Base-by-base conservation (phyloP, 2,329 filamentous ascomycete genomes). In the Cercospora sp. region DNA sequence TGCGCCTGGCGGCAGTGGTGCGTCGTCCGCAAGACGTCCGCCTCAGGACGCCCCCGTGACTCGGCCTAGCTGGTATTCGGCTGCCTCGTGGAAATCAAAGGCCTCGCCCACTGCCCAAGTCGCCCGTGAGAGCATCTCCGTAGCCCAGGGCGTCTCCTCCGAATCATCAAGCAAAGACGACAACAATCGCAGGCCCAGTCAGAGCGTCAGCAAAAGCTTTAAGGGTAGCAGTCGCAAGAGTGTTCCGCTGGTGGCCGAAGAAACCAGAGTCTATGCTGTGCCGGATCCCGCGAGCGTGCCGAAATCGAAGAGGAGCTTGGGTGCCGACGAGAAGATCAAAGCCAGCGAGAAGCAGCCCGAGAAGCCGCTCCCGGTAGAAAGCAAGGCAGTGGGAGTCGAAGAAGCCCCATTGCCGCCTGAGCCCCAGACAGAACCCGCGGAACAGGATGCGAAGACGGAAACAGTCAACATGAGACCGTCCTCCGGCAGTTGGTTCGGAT, bases 51-150 rank as follows among this genome's bases (percentile, higher is more conserved):
- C 32, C 26, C 51, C 49, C 30, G 49, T 34, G 21, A 32, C 24
- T 21, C 68, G 70, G n/a, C 63, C 64, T 63, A 82, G 79, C 73
- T 85, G 83, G 82, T 81, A 83, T 57, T 78, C 79, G 45, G 79
- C 81, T 37, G 83, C 81, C 61, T 83, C 69, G 45, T 73, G 71
- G 68, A 67, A 66, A 6, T 77, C 79, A 28, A 85, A 85, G 74
- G 81, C 83, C 10, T 79, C 80, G 10, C 79, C 82, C 1, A 79
- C 83, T 8, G 82, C 82, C n/a, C 79, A 82, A 72, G 81, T 82
- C 7, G 81, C 81, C 8, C 78, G 77, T 28, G 82, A 85, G 72
- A 84, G 80, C 70, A 81, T 84, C 28, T 79, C 77, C 30, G 82
- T 82, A 4, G 79, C 78, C 57, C 80, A 80, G 58, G 81, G 82